Percentiles rank a stretch among this genome's conserved stretches.
Conservation (phyloP, 163 green algal species). For the Chloromonas sp. region DNA sequence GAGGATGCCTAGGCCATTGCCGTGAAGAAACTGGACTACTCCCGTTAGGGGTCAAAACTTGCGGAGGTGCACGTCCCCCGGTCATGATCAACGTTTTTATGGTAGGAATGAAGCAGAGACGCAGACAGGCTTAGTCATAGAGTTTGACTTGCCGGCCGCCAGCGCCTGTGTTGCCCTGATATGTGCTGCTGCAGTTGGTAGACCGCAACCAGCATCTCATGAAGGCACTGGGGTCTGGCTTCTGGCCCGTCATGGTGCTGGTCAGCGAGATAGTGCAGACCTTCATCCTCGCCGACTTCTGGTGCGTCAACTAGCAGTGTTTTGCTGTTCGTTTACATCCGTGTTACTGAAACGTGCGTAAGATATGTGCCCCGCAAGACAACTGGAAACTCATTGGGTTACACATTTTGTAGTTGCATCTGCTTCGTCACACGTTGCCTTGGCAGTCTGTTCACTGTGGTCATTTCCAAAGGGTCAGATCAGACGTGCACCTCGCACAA, state of each 20-base stretch:
- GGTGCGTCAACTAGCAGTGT: constrained; percentile 37
- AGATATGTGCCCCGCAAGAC: neutral
- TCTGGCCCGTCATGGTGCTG: constrained; percentile 96
- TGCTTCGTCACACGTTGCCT: neutral
- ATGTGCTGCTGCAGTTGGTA: constrained; percentile 66
- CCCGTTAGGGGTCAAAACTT: no score
- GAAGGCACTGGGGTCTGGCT: constrained; percentile 77
- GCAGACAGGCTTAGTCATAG: no score
- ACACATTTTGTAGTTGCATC: neutral
- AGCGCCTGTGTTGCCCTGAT: neutral
- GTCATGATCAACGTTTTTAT: no score
- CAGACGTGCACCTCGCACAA: no score
- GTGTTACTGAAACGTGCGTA: neutral
- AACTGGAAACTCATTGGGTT: neutral
- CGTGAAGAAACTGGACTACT: no score
- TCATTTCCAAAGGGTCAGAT: neutral
- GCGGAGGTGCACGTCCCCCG: no score
- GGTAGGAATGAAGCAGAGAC: no score
- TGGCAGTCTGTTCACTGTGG: neutral
- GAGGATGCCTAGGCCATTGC: no score
- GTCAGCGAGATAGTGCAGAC: constrained; percentile 96
- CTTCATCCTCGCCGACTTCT: constrained; percentile 98
- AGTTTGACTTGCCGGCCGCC: no score
- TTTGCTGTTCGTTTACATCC: neutral
- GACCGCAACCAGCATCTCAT: constrained; percentile 89